Base-by-base conservation (phyloP, 441 rosid genomes). In the Erodium trifolium region DNA sequence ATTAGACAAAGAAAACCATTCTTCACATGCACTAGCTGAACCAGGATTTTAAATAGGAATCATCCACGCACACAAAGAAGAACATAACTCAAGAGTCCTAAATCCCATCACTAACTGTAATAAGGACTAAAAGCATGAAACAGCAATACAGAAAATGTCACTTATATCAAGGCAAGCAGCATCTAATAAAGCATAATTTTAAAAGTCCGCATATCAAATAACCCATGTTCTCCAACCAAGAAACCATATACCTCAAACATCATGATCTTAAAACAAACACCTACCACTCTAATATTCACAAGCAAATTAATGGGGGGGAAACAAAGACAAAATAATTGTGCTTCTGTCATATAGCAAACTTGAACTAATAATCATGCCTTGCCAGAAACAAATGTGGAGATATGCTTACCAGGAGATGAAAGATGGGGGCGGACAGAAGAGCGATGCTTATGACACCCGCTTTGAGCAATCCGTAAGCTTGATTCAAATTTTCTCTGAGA, bases 341-440 rank as follows among this genome's bases (percentile, higher is more conserved):
- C 16, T 47, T 47, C 4, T 47, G 4, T 12, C 1, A 47, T 12
- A n/a, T 47, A 13, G 55, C 55, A 47, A 47, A 47, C 14, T 47
- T 47, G 55, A 47, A 47, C 55, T 23, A 23, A 23, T 23, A 47
- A 47, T 13, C 55, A 47, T 47, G 55, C 55, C 55, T 47, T 47
- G 55, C 16, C 4, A 47, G 39, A 70, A 13, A 16, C 27, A 49
- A 17, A 67, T 39, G 45, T 1, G n/a, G 8, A 27, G 63, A 71
- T 57, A 47, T 57, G 55, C 82, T 76, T 82, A 92, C 98, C 92
- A 78, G 89, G 81, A 72, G 87, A 89, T 70, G 83, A 76, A 62
- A 88, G 69, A 66, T 92, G 85, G 66, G 87, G 76, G 68, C 93
- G 92, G 67, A 83, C 78, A 37, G 95, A 85, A 49, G 89, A 82